Evolutionary conservation across 148 eudicot genomes (phyloP).

Genomic region (Dianthus caryophyllus): DNA sequence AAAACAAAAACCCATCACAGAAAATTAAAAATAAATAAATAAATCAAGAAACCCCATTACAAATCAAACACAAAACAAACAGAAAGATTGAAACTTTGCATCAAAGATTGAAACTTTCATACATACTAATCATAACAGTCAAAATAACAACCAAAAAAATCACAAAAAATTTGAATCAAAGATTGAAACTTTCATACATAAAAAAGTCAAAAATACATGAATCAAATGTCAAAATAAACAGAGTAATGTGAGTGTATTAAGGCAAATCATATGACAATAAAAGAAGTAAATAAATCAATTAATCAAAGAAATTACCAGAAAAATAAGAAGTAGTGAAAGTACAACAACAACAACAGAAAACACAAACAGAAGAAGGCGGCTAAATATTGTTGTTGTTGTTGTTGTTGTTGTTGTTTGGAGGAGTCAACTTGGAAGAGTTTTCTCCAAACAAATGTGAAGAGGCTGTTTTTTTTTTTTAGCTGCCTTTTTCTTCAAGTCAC

Average conservation of each 20-base stretch:
- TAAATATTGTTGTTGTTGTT: neutral
- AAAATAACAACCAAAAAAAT: slow-evolving; percentile 4
- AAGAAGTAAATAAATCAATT: no score
- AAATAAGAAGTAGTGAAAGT: slow-evolving; percentile 4
- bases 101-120: neutral
- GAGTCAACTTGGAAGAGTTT: slow-evolving; percentile 28
- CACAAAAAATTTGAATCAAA: no score
- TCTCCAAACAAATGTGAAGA: slow-evolving; percentile 31
- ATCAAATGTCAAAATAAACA: neutral
- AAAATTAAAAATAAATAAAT: neutral
- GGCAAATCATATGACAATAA: neutral
- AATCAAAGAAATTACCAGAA: neutral
- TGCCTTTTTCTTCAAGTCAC: slow-evolving; percentile 13
- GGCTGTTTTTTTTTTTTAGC: neutral
- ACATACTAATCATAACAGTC: neutral
- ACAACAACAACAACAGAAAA: no score
- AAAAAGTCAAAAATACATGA: neutral
- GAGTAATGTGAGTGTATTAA: neutral
- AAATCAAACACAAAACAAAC: neutral
- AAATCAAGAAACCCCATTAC: slow-evolving; percentile 4
- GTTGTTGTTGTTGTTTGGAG: neutral
- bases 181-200: neutral
- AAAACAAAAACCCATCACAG: no score
- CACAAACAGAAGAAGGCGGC: no score
- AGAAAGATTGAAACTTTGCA: slow-evolving; percentile 16